Percentiles rank a stretch among this genome's conserved stretches.
These are phyloP conservation scores for Hemisphaericaspora subhashii DNA, from an alignment of 1,139 yeast genomes.

Conservation along the genomic window DNA sequence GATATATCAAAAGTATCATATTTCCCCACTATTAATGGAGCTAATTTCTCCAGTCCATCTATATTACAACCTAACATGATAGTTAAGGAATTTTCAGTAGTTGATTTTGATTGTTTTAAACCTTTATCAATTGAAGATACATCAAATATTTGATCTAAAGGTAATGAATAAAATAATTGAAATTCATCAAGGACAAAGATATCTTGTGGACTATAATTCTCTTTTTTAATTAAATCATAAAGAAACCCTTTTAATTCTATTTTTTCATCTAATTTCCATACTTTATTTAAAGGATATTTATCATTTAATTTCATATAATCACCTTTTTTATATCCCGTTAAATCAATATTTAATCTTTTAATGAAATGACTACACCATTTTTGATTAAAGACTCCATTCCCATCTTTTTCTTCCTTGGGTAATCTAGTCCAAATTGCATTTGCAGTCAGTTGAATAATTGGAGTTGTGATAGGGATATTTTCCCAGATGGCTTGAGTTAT, in stretches of 20 bases:
- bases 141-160: constrained; percentile 59
- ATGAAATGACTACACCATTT: constrained; percentile 67
- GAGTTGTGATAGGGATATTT: constrained; percentile 62
- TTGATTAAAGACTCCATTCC: constrained; percentile 62
- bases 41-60: constrained; percentile 61
- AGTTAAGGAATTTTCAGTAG: constrained; percentile 56
- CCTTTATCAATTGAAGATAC: constrained; percentile 49
- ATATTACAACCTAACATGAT: constrained; percentile 64
- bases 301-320: constrained; percentile 40
- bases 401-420: constrained; percentile 55
- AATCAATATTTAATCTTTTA: constrained; percentile 52
- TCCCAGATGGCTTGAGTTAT: constrained; percentile 70
- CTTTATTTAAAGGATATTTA: constrained; percentile 46
- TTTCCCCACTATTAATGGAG: constrained; percentile 62
- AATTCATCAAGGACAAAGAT: constrained; percentile 64
- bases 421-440: constrained; percentile 62
- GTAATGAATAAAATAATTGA: constrained; percentile 58
- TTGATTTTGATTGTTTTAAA: constrained; percentile 41
- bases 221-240: constrained; percentile 28
- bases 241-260: constrained; percentile 39
- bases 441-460: constrained; percentile 64
- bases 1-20: constrained; percentile 54
- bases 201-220: constrained; percentile 49
- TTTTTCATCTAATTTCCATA: constrained; percentile 65
- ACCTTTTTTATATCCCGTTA: constrained; percentile 45